Base-by-base conservation (phyloP, 2,329 filamentous ascomycete genomes). In the Fusarium coicis region DNA sequence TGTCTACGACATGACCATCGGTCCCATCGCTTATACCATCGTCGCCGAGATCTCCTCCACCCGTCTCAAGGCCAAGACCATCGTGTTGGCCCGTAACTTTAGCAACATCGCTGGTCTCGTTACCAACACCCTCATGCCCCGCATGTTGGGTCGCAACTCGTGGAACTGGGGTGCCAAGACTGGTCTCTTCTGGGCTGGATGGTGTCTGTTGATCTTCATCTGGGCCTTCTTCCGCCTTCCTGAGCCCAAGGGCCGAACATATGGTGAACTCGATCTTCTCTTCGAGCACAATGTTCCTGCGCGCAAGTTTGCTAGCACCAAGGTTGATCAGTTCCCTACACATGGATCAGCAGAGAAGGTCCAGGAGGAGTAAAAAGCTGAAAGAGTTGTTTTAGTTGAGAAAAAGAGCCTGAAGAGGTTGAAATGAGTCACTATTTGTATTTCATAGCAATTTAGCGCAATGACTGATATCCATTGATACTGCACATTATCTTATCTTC, bases 1-100 rank as follows among this genome's bases (percentile, higher is more conserved):
- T 39, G 78, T 84, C 32, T 84, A 82, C 65, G 77, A 82, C 63
- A 74, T 79, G 60, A 83, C 81, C 16, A 77, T 83, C 18, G 82
- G 82, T 2, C 82, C 70, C 43, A 93, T 97, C 21, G 94, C 93
- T 83, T 97, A 96, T 83, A 95, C 93, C 0, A 88, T 97, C 34
- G 94, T 97, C 9, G 89, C 85, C 4, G 85, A 87, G 74, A 79
- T 86, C 8, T 81, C 82, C 0, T 85, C 84, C 10, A 85, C 83
- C n/a, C 83, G 83, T 40, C 80, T 87, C 32, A 81, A 84, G 34
- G 84, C 82, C 43, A 85, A 86, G 76, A 84, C 83, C 0, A 83
- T 87, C 37, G 85, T 85, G 18, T 64, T 87, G 18, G 84, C 83
- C 4, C 46, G 85, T 32, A 83, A 81, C 60, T 72, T 82, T 6